These are phyloP conservation scores for Rhynchospora breviuscula DNA, from an alignment of 176 grass and related monocot species.

Conservation along the genomic window DNA sequence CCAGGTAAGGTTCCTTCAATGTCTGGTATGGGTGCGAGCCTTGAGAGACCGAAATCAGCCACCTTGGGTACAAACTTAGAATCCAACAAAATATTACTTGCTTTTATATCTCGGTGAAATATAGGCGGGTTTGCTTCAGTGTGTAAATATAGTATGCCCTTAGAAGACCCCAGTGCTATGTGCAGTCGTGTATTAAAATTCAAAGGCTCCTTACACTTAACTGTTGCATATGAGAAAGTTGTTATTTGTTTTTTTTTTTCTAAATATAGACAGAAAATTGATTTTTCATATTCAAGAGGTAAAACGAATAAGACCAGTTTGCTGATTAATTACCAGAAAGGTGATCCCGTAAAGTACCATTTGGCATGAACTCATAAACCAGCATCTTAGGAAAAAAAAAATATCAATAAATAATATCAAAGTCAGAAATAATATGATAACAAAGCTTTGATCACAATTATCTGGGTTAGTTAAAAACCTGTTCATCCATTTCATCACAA, in stretches of 20 bases:
- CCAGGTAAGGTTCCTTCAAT: constrained; percentile 49
- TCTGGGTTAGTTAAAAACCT: constrained; percentile 34
- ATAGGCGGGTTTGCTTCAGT: constrained; percentile 91
- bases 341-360: constrained; percentile 87
- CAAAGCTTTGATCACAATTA: not conserved
- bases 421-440: constrained; percentile 14
- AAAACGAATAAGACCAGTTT: not conserved
- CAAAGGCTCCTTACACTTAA: constrained; percentile 46
- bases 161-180: constrained; percentile 75
- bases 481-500: constrained; percentile 85
- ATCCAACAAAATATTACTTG: constrained; percentile 91
- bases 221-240: constrained; percentile 20
- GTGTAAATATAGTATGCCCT: constrained; percentile 86
- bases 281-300: not conserved
- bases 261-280: not conserved
- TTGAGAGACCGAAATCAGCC: constrained; percentile 96
- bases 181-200: constrained; percentile 52
- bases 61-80: constrained; percentile 78
- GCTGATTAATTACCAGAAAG: constrained; percentile 56
- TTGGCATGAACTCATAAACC: constrained; percentile 92
- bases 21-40: constrained; percentile 76
- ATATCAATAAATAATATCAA: not conserved
- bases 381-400: constrained; percentile 64
- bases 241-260: constrained; percentile 12
- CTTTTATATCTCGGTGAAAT: constrained; percentile 93